These are phyloP conservation scores for Suhomyces chickasaworum DNA, from an alignment of 1,139 yeast genomes.

Conservation along the genomic window DNA sequence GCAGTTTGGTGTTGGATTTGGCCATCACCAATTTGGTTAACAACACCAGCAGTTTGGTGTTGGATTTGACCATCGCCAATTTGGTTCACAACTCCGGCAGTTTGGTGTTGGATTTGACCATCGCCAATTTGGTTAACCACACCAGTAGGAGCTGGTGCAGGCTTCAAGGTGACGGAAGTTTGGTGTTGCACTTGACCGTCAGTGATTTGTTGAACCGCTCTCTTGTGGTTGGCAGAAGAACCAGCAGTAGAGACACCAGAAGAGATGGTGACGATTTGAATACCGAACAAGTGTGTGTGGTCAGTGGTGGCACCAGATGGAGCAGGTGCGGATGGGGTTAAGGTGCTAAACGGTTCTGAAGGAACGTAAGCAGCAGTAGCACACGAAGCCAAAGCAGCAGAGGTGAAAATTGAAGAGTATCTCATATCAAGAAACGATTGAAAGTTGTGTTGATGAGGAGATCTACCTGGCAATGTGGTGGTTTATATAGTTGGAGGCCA, in stretches of 20 bases:
- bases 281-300: constrained; percentile 65
- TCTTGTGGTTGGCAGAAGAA: constrained; percentile 19
- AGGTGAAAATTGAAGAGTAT: constrained; percentile 29
- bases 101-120: constrained; percentile 42
- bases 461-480: not conserved
- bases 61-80: constrained; percentile 47
- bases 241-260: constrained; percentile 25
- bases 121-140: constrained; percentile 38
- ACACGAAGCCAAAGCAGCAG: constrained; percentile 43
- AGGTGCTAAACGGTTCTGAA: constrained; percentile 30
- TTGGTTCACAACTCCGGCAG: constrained; percentile 28
- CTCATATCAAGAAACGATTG: constrained; percentile 30
- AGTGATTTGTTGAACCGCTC: constrained; percentile 32
- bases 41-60: constrained; percentile 36
- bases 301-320: constrained; percentile 64
- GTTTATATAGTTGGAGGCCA: not conserved
- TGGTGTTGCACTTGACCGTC: constrained; percentile 28
- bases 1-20: constrained; percentile 53
- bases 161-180: constrained; percentile 26
- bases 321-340: constrained; percentile 39
- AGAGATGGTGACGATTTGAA: constrained; percentile 51
- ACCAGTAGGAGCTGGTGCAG: constrained; percentile 17
- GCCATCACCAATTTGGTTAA: constrained; percentile 44
- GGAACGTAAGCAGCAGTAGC: constrained; percentile 65
- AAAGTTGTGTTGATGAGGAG: not conserved